Percentiles rank a stretch among this genome's conserved stretches.
phyloP scores from a whole-genome alignment of 768 basidiomycete genomes.

The Psilocybe azurescens region DNA sequence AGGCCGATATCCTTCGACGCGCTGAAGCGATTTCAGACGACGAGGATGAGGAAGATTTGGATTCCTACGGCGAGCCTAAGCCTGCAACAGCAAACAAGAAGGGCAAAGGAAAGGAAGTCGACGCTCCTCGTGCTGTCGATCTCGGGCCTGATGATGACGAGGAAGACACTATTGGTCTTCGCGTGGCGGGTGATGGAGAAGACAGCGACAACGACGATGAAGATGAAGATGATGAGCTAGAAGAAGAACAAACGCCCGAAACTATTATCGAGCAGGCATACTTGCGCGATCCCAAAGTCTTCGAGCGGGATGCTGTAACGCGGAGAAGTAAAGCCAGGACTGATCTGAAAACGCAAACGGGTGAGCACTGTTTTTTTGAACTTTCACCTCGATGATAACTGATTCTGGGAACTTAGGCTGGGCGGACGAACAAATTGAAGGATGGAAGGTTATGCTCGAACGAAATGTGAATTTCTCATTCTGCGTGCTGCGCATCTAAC shows the following conservation, averaged over 20 bases:
- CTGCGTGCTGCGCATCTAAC: too few relatives aligned
- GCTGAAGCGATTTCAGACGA: slow-evolving; percentile 71
- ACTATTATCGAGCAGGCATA: slow-evolving; percentile 80
- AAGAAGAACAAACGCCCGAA: slow-evolving; percentile 50
- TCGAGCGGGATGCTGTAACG: slow-evolving; percentile 78
- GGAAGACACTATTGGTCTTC: slow-evolving; percentile 36
- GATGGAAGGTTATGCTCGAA: slow-evolving; percentile 91
- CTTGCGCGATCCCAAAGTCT: slow-evolving; percentile 72
- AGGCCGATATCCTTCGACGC: slow-evolving; percentile 80
- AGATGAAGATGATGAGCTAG: slow-evolving; percentile 37
- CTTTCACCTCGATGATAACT: background rate
- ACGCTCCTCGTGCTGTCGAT: slow-evolving; percentile 34
- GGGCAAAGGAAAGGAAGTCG: slow-evolving; percentile 32
- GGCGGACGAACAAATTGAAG: slow-evolving; percentile 88
- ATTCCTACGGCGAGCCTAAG: slow-evolving; percentile 1
- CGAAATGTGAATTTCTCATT: slow-evolving; percentile 65
- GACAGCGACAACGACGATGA: slow-evolving; percentile 44
- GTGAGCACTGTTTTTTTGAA: slow-evolving; percentile 36
- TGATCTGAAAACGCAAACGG: slow-evolving; percentile 72
- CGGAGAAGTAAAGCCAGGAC: slow-evolving; percentile 69
- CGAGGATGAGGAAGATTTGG: slow-evolving; percentile 49
- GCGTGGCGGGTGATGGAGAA: slow-evolving; percentile 66
- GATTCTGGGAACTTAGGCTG: slow-evolving; percentile 50
- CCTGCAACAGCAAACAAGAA: slow-evolving; percentile 23
- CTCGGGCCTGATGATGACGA: slow-evolving; percentile 53